phyloP scores from a whole-genome alignment of 169 alveolate species.

The Miamiensis avidus region DNA sequence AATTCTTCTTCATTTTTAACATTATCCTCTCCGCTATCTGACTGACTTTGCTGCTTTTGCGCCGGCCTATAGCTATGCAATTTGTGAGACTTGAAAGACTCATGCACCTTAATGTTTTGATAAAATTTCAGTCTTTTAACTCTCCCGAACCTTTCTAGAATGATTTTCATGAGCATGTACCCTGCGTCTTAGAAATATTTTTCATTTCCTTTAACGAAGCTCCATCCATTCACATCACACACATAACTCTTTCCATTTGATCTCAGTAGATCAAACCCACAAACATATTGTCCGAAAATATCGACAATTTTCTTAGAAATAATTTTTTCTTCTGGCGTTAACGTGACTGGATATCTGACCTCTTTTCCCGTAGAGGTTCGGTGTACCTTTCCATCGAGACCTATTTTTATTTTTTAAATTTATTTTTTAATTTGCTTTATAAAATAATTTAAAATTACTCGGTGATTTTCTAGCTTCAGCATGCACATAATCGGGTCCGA shows the following conservation, averaged over 20 bases:
- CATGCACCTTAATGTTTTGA: background rate
- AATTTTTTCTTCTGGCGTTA: conserved; percentile 93
- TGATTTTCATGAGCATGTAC: conserved; percentile 26
- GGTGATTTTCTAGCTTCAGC: conserved; percentile 99
- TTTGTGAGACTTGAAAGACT: background rate
- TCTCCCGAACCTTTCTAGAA: conserved; percentile 29
- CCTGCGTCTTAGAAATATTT: conserved; percentile 96
- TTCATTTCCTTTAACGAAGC: conserved; percentile 95
- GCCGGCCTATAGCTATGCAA: conserved; percentile 6
- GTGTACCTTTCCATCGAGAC: conserved; percentile 40
- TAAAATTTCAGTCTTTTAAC: background rate
- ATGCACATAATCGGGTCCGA: conserved; percentile 96
- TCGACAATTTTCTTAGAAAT: conserved; percentile 93
- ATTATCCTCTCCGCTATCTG: conserved; percentile 14
- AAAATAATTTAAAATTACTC: no score
- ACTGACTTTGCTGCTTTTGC: conserved; percentile 41
- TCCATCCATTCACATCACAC: conserved; percentile 98
- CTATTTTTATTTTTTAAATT: no score
- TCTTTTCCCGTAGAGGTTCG: conserved; percentile 95
- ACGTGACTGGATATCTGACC: conserved; percentile 95
- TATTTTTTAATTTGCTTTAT: no score
- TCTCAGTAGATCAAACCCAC: conserved; percentile 94
- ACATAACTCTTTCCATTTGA: conserved; percentile 93
- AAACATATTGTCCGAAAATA: conserved; percentile 92
- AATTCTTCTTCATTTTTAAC: conserved; percentile 85